Percentiles rank a stretch among this genome's conserved stretches.
Evolutionary conservation across 257 asterid species (phyloP).

Genomic region (Solanum lycopersicoides): DNA sequence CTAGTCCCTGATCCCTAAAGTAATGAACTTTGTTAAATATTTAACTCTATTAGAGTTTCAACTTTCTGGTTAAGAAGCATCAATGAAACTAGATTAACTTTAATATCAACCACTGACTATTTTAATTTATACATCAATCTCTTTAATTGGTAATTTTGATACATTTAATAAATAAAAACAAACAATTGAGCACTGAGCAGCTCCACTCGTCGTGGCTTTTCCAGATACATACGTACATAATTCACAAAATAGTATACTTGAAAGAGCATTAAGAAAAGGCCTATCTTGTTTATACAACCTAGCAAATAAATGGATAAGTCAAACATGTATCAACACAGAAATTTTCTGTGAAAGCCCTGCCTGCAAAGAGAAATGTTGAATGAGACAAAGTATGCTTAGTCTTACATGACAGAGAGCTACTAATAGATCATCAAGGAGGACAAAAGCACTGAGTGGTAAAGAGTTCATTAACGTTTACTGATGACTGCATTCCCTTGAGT

Average conservation of each 20-base stretch:
- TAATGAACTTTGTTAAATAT: constrained; percentile 22
- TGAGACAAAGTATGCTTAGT: neutral
- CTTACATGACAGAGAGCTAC: neutral
- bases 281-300: neutral
- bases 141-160: neutral
- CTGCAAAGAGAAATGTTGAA: constrained; percentile 33
- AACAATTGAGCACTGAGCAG: neutral
- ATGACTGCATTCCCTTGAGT: neutral
- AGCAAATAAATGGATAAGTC: constrained; percentile 14
- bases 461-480: neutral
- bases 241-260: neutral
- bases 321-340: constrained; percentile 85
- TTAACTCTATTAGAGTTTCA: neutral
- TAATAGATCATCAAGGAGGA: neutral
- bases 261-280: neutral
- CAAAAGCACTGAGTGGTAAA: neutral
- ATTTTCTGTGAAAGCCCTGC: constrained; percentile 78
- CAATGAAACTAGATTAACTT: neutral
- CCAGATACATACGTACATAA: neutral
- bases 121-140: neutral
- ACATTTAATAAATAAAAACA: neutral
- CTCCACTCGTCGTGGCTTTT: neutral
- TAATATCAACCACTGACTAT: neutral
- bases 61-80: neutral
- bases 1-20: constrained; percentile 98